Conservation (phyloP, 768 basidiomycete species). For the Gautieria morchelliformis region DNA sequence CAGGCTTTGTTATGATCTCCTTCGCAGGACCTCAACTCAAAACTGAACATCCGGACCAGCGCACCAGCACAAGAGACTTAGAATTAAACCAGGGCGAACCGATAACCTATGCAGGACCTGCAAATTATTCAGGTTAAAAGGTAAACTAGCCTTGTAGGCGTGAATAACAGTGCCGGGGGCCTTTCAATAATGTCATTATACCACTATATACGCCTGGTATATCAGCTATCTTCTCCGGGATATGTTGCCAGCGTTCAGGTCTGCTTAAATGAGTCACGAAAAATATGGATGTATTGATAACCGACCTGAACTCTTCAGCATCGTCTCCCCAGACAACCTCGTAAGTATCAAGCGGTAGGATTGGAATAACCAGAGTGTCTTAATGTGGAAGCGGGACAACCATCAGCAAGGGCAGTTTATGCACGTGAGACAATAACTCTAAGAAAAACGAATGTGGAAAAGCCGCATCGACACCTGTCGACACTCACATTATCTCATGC, state of each 20-base stretch:
- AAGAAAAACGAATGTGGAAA: not conserved
- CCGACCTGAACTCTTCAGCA: constrained; percentile 50
- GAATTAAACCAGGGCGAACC: constrained; percentile 47
- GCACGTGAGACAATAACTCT: constrained; percentile 4
- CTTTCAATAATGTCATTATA: constrained; percentile 52
- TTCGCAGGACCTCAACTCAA: constrained; percentile 37
- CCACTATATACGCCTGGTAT: constrained; percentile 57
- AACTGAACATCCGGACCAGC: constrained; percentile 41
- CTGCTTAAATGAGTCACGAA: constrained; percentile 21
- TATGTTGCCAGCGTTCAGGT: constrained; percentile 52
- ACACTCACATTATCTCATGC: constrained; percentile 28
- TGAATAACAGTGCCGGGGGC: constrained; percentile 26
- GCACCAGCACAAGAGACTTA: constrained; percentile 40
- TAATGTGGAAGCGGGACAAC: not conserved
- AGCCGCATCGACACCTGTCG: too few relatives aligned
- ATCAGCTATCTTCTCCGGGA: constrained; percentile 31
- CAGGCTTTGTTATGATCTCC: constrained; percentile 24
- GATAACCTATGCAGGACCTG: constrained; percentile 55
- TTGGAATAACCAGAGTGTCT: constrained; percentile 34
- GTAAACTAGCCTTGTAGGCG: not conserved
- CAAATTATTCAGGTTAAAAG: not conserved
- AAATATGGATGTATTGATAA: not conserved
- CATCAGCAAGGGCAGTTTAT: not conserved
- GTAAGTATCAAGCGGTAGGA: constrained; percentile 41
- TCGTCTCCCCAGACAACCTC: constrained; percentile 55